Evolutionary conservation across 768 basidiomycete genomes (phyloP).

Genomic region (Mycena rebaudengoi): DNA sequence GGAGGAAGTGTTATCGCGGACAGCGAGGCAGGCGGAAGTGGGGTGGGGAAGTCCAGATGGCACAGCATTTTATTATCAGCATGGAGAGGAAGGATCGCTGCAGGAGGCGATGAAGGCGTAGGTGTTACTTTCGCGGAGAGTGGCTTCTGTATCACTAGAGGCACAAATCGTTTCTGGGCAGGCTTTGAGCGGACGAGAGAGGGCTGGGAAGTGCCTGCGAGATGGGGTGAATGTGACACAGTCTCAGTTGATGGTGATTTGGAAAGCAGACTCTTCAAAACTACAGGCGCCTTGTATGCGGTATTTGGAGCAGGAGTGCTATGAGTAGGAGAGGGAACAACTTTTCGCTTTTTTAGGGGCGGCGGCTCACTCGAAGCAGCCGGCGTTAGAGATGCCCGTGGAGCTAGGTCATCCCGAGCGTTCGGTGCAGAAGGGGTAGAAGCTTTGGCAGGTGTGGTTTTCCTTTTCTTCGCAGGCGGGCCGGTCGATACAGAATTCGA

Average conservation of each 20-base stretch:
- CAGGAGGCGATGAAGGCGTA: too few species aligned
- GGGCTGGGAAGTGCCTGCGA: neutral
- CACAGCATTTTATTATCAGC: conserved; percentile 18
- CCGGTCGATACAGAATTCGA: neutral
- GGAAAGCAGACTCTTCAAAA: neutral
- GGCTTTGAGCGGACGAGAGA: neutral
- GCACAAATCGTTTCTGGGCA: conserved; percentile 40
- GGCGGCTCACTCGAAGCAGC: conserved; percentile 43
- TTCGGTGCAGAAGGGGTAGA: neutral
- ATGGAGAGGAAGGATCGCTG: too few species aligned
- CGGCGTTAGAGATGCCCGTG: conserved; percentile 70
- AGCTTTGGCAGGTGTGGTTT: neutral
- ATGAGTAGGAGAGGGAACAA: neutral
- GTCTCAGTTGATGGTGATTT: neutral
- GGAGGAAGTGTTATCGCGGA: conserved; percentile 64
- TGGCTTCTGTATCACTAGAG: too few species aligned
- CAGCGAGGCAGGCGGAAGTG: conserved; percentile 35
- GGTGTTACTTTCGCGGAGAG: too few species aligned
- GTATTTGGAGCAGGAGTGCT: too few species aligned
- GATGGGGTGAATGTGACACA: too few species aligned
- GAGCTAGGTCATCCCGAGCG: conserved; percentile 53
- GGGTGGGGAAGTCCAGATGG: conserved; percentile 45
- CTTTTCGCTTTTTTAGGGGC: conserved; percentile 17
- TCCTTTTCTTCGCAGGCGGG: neutral
- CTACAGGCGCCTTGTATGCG: neutral